These are phyloP conservation scores for Lactarius trivialis DNA, from an alignment of 768 basidiomycete species.

Conservation along the genomic window DNA sequence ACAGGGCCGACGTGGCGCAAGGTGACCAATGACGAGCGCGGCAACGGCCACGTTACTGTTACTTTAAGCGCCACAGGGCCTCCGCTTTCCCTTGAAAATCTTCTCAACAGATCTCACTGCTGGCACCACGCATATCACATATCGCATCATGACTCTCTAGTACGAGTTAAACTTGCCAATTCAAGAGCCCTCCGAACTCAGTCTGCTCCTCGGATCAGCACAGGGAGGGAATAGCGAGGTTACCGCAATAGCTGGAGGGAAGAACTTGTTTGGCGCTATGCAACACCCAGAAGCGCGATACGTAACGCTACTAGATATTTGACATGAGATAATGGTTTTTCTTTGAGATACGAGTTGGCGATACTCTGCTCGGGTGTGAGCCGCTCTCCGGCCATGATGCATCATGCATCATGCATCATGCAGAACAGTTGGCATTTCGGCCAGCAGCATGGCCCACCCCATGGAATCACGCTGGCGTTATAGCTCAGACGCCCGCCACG, in stretches of 20 bases:
- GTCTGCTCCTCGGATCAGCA: conserved; percentile 16
- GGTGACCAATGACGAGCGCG: neutral
- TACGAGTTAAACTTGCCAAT: conserved; percentile 4
- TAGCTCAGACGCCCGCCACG: conserved; percentile 14
- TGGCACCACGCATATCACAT: neutral
- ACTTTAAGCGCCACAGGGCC: neutral
- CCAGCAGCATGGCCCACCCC: conserved; percentile 3
- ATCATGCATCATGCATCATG: neutral
- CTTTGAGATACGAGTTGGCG: conserved; percentile 2
- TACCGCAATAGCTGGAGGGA: neutral
- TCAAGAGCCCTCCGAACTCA: conserved; percentile 5
- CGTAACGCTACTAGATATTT: conserved; percentile 16
- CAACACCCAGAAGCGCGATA: conserved; percentile 13
- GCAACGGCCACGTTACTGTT: neutral
- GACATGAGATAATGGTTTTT: conserved; percentile 13
- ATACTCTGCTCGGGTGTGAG: conserved; percentile 13
- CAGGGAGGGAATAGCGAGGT: conserved; percentile 1
- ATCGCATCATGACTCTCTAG: neutral
- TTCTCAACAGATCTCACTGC: conserved; percentile 7
- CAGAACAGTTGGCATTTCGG: conserved; percentile 13
- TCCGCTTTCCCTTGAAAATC: neutral
- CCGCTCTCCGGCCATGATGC: conserved; percentile 5
- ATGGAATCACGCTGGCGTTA: conserved; percentile 8
- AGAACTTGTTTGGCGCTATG: conserved; percentile 8
- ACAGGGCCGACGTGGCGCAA: neutral